A percentile compares a stretch with the other conserved stretches of the same genome.
These are phyloP conservation scores for Porpolomopsis calyptriformis DNA, from an alignment of 768 basidiomycete genomes.

Conservation along the genomic window DNA sequence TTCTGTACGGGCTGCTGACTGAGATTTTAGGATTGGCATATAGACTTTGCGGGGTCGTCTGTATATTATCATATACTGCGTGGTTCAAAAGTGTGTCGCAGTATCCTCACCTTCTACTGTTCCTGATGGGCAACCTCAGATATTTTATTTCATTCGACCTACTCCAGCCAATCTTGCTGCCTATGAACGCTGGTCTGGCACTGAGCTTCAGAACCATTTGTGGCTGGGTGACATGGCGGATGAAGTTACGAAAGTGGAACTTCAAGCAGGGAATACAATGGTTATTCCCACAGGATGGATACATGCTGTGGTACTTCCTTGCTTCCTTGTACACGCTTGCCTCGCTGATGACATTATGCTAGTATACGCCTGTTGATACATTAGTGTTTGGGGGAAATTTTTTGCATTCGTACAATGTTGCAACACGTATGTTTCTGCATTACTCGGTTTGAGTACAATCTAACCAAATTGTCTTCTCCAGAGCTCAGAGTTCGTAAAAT, in stretches of 20 bases:
- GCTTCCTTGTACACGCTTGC: not conserved
- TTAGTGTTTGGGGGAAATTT: constrained; percentile 98
- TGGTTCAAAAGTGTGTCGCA: constrained; percentile 75
- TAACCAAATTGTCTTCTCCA: constrained; percentile 21
- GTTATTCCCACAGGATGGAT: constrained; percentile 97
- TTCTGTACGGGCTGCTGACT: too few species aligned
- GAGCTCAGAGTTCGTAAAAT: constrained; percentile 86
- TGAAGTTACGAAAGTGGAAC: constrained; percentile 77
- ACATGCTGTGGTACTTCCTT: constrained; percentile 75
- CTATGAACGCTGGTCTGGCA: constrained; percentile 91
- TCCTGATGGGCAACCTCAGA: too few species aligned
- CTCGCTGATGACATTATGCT: constrained; percentile 8
- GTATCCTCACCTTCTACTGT: too few species aligned
- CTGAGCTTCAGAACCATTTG: constrained; percentile 72
- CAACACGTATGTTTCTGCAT: constrained; percentile 57
- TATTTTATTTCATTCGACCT: constrained; percentile 93
- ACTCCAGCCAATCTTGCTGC: constrained; percentile 76
- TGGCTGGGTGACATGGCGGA: constrained; percentile 94
- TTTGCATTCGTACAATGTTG: constrained; percentile 83
- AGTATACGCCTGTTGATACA: constrained; percentile 88
- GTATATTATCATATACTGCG: constrained; percentile 94
- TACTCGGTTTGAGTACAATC: too few species aligned
- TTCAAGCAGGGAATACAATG: constrained; percentile 76
- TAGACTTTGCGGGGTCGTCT: constrained; percentile 95
- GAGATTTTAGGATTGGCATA: constrained; percentile 81